Evolutionary conservation across 768 basidiomycete genomes (phyloP).

Genomic region (Suillus placidus): DNA sequence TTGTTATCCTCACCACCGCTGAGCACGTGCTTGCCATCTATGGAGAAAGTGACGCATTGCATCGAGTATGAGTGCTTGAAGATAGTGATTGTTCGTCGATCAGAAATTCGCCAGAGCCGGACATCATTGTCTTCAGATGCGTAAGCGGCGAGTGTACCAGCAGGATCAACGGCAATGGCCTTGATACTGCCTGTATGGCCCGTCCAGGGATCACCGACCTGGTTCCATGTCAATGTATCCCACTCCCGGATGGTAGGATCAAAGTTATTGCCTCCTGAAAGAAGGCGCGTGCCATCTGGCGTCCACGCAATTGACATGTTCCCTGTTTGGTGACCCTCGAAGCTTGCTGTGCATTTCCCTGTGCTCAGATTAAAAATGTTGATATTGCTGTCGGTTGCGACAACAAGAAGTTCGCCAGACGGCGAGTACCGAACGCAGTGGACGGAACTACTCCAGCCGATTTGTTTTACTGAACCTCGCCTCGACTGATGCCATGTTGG

Average conservation of each 20-base stretch:
- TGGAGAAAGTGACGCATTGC: not conserved
- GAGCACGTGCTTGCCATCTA: not conserved
- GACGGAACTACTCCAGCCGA: not conserved
- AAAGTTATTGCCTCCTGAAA: not conserved
- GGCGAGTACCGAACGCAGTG: not conserved
- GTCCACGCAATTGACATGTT: not conserved
- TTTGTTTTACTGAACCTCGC: not conserved
- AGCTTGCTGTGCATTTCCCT: not conserved
- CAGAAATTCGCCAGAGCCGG: not conserved
- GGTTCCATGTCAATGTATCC: not conserved
- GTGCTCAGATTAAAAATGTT: not conserved
- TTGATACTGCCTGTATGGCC: not conserved
- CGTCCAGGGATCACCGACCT: slow-evolving; percentile 1
- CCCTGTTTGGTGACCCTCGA: not conserved
- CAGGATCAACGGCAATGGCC: not conserved
- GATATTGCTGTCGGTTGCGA: not conserved
- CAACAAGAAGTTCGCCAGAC: not conserved
- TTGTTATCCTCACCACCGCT: not conserved
- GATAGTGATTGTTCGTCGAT: not conserved
- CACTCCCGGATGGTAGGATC: not conserved
- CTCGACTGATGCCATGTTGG: not conserved
- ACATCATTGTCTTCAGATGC: not conserved
- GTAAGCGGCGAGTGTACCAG: not conserved
- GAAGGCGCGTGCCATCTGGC: not conserved
- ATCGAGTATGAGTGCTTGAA: not conserved